Percentiles rank a stretch among this genome's conserved stretches.
phyloP scores from a whole-genome alignment of 306 rosid genomes.

The Luffa acutangula region DNA sequence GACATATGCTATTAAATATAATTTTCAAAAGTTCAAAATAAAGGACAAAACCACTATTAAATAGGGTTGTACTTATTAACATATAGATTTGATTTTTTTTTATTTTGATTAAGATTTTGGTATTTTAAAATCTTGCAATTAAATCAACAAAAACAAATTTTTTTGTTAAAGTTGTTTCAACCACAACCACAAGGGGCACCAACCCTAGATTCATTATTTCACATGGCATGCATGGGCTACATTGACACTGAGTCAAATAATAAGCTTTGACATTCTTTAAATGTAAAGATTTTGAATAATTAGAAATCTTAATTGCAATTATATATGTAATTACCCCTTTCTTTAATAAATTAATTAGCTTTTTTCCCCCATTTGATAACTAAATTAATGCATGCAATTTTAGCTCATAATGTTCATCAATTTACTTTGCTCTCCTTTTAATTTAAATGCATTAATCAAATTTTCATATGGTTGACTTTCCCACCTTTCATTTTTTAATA shows the following conservation, averaged over 20 bases:
- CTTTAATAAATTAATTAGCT: background rate
- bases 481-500: background rate
- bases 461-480: background rate
- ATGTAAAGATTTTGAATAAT: background rate
- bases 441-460: background rate
- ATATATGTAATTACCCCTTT: background rate
- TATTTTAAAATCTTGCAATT: background rate
- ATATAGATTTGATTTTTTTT: too few relatives aligned
- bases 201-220: conserved; percentile 2
- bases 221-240: background rate
- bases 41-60: too few relatives aligned
- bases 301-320: background rate
- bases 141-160: background rate
- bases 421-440: background rate
- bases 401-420: background rate
- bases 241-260: background rate
- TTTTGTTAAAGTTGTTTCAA: background rate
- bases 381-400: background rate
- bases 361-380: background rate
- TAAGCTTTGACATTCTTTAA: background rate
- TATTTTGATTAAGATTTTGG: too few relatives aligned
- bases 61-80: too few relatives aligned
- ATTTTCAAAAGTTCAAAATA: too few relatives aligned
- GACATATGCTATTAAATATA: too few relatives aligned
- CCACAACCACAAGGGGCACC: background rate